Conservation (phyloP, 1,284 basidiomycete species). For the Cryptococcus maquisensis region DNA sequence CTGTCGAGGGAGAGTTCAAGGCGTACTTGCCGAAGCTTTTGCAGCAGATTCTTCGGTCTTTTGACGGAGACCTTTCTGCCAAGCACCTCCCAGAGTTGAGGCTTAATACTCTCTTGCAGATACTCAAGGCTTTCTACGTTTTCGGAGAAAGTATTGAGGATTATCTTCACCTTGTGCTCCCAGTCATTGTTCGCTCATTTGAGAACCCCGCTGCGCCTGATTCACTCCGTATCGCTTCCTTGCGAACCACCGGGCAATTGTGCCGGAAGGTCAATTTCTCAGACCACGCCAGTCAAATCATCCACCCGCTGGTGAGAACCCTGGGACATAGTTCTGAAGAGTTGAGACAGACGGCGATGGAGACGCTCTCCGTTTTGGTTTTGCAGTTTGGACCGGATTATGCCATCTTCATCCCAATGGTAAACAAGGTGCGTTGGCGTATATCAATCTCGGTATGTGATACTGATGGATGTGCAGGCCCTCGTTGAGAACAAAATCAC, state of each 20-base stretch:
- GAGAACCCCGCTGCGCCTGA: constrained; percentile 75
- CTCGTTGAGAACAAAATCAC: constrained; percentile 72
- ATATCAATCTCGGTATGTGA: not conserved
- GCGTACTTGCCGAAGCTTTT: constrained; percentile 91
- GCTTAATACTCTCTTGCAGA: constrained; percentile 84
- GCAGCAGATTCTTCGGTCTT: constrained; percentile 80
- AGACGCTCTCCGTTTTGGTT: constrained; percentile 86
- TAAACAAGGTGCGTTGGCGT: constrained; percentile 70
- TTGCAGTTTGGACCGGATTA: constrained; percentile 94
- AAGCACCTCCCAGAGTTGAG: constrained; percentile 60
- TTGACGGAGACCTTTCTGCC: constrained; percentile 69
- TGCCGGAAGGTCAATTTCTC: constrained; percentile 95
- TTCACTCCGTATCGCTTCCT: constrained; percentile 77
- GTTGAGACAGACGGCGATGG: constrained; percentile 81
- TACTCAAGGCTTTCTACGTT: constrained; percentile 74
- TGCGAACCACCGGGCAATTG: constrained; percentile 86
- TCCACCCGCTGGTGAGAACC: constrained; percentile 90
- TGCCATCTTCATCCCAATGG: constrained; percentile 93
- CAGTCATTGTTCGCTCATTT: constrained; percentile 87
- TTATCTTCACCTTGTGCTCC: constrained; percentile 94
- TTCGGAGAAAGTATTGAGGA: constrained; percentile 98
- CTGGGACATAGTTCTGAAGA: constrained; percentile 74
- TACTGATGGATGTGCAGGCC: constrained; percentile 54
- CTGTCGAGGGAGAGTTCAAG: constrained; percentile 96
- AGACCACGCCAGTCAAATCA: constrained; percentile 96